Evolutionary conservation across 2,329 filamentous ascomycete genomes (phyloP), one percentile per base, ranked within the genome.

Genomic region (Cordyceps farinosa): DNA sequence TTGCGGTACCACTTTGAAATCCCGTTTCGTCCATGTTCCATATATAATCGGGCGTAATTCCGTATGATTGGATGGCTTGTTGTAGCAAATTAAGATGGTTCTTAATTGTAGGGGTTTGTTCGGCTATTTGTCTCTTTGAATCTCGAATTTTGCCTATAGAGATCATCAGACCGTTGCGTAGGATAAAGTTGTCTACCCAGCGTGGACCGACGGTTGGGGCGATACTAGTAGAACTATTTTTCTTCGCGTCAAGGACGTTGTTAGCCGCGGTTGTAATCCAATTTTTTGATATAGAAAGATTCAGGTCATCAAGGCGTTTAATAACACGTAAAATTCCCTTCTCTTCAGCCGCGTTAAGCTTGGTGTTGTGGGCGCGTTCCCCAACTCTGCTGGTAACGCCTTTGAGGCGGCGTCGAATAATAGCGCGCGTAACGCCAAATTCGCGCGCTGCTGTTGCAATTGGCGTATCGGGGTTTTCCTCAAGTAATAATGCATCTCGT

Each of bases 11-110:
- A 57, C 64, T 64, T 32, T 45, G 52, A 52, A 65, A 62, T n/a
- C n/a, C 61, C 7, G 56, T 65, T 32, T 64, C 61, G 52, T 64
- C 64, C 52, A 65, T 65, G 62, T 65, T 64, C 64, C 47, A 65
- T 3, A 64, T 64, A 62, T 55, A 34, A 11, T 61, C 53, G 8
- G 52, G 57, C 15, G 45, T 36, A 32, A 65, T 64, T 7, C 62
- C 61, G 17, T 64, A 27, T 3, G 48, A 29, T 40, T 34, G 2
- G 27, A 65, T n/a, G 5, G 42, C 53, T 42, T 48, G 13, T 29
- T 62, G 2, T 6, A 65, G 60, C 48, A 63, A 27, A 3, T 57
- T 1, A 48, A 58, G 64, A 48, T 62, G 64, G 5, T 47, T 2
- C 5, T 30, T 29, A 32, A 63, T 42, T 8, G 8, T 34, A 22